Conservation (phyloP, 345 rosid species). For the Cardiospermum halicacabum region DNA sequence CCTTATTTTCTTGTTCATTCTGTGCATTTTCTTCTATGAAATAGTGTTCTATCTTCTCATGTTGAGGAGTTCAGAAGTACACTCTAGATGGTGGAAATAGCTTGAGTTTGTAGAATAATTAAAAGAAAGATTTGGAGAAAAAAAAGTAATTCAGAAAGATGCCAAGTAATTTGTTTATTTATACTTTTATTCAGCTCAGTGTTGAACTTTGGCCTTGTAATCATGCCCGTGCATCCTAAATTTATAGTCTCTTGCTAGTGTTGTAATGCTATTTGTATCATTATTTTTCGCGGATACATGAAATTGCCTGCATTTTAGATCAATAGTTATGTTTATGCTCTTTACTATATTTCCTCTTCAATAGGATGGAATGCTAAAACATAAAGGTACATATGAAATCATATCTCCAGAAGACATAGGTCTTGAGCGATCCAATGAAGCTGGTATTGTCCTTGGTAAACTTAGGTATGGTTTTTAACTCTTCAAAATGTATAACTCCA, state of each 20-base stretch:
- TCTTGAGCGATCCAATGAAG: conserved; percentile 75
- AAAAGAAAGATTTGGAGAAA: neutral
- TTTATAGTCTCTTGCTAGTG: neutral
- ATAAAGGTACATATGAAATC: conserved; percentile 90
- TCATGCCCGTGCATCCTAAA: neutral
- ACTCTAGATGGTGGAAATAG: neutral
- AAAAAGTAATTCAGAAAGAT: neutral
- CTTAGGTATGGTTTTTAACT: conserved; percentile 52
- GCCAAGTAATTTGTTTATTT: neutral
- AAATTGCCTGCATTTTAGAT: neutral
- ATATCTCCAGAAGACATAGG: conserved; percentile 87
- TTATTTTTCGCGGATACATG: neutral
- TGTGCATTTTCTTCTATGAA: neutral
- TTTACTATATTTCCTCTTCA: conserved; percentile 12
- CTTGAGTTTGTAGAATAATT: neutral
- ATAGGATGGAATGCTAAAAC: conserved; percentile 96
- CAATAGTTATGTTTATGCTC: neutral
- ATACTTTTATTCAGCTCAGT: neutral
- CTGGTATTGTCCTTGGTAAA: conserved; percentile 94
- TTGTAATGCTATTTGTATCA: neutral
- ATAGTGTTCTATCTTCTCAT: neutral
- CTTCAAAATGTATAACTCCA: neutral
- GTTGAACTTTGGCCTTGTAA: neutral
- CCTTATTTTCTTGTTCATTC: neutral
- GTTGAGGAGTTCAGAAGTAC: neutral